Conservation (phyloP, 2,329 filamentous ascomycete genomes). For the Boeremia lycopersici region DNA sequence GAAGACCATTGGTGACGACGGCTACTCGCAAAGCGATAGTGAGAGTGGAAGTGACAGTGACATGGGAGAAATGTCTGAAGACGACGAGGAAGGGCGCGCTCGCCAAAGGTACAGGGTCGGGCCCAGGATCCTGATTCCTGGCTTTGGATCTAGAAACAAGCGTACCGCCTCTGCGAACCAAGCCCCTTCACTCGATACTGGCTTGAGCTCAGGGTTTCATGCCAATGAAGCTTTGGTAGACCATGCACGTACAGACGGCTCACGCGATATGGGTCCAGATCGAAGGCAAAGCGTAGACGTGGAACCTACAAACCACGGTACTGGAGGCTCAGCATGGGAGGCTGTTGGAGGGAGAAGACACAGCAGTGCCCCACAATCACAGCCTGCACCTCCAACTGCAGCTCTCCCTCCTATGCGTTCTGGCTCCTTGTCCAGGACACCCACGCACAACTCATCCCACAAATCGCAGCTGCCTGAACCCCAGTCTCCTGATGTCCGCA, state of each 20-base stretch:
- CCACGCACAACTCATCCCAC: slow-evolving; percentile 43
- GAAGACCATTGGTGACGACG: slow-evolving; percentile 41
- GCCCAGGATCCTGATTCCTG: slow-evolving; percentile 41
- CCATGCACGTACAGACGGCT: slow-evolving; percentile 13
- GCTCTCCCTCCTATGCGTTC: slow-evolving; percentile 29
- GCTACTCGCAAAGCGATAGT: slow-evolving; percentile 35
- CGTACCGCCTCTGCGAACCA: slow-evolving; percentile 25
- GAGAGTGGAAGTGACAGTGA: slow-evolving; percentile 38
- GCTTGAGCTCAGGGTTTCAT: slow-evolving; percentile 33
- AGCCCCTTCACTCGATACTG: slow-evolving; percentile 21
- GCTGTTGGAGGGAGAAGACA: slow-evolving; percentile 30
- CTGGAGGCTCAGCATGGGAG: slow-evolving; percentile 31
- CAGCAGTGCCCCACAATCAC: slow-evolving; percentile 37
- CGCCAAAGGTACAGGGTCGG: slow-evolving; percentile 44
- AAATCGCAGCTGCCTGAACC: slow-evolving; percentile 38
- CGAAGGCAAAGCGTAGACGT: slow-evolving; percentile 33
- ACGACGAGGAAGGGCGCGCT: slow-evolving; percentile 40
- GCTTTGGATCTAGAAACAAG: slow-evolving; percentile 34
- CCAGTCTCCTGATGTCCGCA: slow-evolving; percentile 29
- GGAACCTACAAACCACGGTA: slow-evolving; percentile 7
- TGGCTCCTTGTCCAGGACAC: slow-evolving; percentile 29
- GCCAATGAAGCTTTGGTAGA: slow-evolving; percentile 27
- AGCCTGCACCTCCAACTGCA: slow-evolving; percentile 18
- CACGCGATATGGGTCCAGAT: slow-evolving; percentile 19
- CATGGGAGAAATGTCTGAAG: slow-evolving; percentile 30